Conservation (phyloP, 116 monocot genomes). For the Posidonia oceanica region DNA sequence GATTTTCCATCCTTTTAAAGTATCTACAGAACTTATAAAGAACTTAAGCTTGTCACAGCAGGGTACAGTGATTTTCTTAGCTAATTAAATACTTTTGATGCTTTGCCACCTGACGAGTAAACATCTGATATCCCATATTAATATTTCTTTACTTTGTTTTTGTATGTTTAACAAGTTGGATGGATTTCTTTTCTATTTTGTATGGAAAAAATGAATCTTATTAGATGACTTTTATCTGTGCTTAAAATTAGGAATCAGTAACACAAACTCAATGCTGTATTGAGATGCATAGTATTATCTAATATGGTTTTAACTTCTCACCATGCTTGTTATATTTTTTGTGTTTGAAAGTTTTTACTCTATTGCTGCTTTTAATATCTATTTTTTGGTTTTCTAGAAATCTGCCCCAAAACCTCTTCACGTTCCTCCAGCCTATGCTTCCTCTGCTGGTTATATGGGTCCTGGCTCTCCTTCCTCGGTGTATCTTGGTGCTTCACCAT, state of each 20-base stretch:
- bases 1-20: too few species aligned
- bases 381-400: constrained; percentile 27
- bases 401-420: constrained; percentile 47
- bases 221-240: too few species aligned
- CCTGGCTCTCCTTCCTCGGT: constrained; percentile 51
- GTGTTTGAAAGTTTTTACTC: neutral
- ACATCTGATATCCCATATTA: too few species aligned
- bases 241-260: too few species aligned
- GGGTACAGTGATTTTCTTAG: too few species aligned
- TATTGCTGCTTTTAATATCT: neutral
- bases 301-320: neutral
- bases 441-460: constrained; percentile 43
- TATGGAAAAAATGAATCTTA: too few species aligned
- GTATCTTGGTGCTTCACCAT: constrained; percentile 52
- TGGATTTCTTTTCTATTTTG: neutral
- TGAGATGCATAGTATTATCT: neutral
- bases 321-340: neutral
- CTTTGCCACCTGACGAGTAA: too few species aligned
- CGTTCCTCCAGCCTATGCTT: constrained; percentile 32
- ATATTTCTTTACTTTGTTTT: neutral
- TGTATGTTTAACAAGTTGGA: neutral
- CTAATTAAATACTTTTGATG: too few species aligned
- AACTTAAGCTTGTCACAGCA: too few species aligned
- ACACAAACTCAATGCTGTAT: neutral
- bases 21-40: too few species aligned